Conservation (phyloP, 2,329 filamentous ascomycete genomes). For the Xenoacremonium recifei region DNA sequence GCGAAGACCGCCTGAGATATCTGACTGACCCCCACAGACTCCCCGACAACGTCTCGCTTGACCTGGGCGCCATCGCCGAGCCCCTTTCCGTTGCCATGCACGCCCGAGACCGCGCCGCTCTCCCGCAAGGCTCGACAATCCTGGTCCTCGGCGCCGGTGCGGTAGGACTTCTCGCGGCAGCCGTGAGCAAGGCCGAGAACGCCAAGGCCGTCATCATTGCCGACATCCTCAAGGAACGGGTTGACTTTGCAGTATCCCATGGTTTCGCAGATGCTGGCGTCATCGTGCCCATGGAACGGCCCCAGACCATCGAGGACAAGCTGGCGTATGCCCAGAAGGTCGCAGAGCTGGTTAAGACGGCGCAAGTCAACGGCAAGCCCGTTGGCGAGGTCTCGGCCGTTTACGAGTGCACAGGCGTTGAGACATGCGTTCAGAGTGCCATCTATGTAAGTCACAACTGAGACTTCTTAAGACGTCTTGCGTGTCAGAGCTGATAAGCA, state of each 20-base stretch:
- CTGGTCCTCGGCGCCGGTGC: conserved; percentile 60
- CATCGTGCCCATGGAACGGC: conserved; percentile 47
- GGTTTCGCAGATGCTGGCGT: conserved; percentile 55
- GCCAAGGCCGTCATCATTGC: conserved; percentile 49
- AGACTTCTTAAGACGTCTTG: background rate
- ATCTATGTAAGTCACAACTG: conserved; percentile 58
- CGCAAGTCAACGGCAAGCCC: conserved; percentile 38
- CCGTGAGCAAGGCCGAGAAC: conserved; percentile 51
- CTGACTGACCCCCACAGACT: too few relatives aligned
- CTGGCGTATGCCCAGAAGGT: conserved; percentile 50
- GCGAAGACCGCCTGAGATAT: background rate
- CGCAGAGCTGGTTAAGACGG: conserved; percentile 41
- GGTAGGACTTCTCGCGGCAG: conserved; percentile 58
- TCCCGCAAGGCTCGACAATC: conserved; percentile 40
- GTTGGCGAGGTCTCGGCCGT: conserved; percentile 65
- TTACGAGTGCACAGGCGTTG: conserved; percentile 60
- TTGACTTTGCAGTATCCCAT: conserved; percentile 55
- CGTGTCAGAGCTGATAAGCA: conserved; percentile 2
- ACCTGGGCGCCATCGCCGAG: conserved; percentile 57
- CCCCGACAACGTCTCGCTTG: conserved; percentile 45
- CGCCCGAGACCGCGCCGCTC: conserved; percentile 45
- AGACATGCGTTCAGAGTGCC: conserved; percentile 70
- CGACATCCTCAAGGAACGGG: conserved; percentile 55
- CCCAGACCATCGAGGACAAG: conserved; percentile 52
- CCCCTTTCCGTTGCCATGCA: conserved; percentile 61